Percentiles rank a stretch among this genome's conserved stretches.
These are phyloP conservation scores for Phytophthora meadii DNA, from an alignment of 352 stramenopile species.

Conservation along the genomic window DNA sequence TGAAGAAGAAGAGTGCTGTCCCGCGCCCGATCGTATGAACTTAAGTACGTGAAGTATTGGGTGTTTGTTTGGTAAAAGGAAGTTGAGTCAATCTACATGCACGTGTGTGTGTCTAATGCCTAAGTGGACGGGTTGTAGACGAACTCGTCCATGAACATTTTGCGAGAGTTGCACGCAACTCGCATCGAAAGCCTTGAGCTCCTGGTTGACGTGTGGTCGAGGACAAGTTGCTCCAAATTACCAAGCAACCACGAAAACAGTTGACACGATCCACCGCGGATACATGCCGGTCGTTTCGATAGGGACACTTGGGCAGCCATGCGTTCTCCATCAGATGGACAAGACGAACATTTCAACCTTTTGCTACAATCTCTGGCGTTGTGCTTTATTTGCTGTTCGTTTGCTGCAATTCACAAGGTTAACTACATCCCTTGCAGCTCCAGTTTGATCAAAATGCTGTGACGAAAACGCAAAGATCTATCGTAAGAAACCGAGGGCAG, in stretches of 20 bases:
- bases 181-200: neutral
- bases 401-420: too few relatives aligned
- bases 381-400: neutral
- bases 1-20: conserved; percentile 26
- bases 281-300: neutral
- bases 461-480: too few relatives aligned
- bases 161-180: neutral
- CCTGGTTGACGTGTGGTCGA: neutral
- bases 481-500: neutral
- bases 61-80: too few relatives aligned
- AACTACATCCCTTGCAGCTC: too few relatives aligned
- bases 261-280: conserved; percentile 3
- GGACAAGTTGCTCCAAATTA: neutral
- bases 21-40: conserved; percentile 28
- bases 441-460: neutral
- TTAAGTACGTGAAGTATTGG: neutral
- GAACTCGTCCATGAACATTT: too few relatives aligned
- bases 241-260: conserved; percentile 17
- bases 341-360: conserved; percentile 18
- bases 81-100: neutral
- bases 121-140: too few relatives aligned
- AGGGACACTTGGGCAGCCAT: conserved; percentile 10
- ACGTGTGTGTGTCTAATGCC: too few relatives aligned
- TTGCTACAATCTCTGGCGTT: conserved; percentile 2
- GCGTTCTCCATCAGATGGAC: conserved; percentile 18